These are phyloP conservation scores for Globisporangium alternatum DNA, from an alignment of 352 stramenopile genomes.

Conservation along the genomic window DNA sequence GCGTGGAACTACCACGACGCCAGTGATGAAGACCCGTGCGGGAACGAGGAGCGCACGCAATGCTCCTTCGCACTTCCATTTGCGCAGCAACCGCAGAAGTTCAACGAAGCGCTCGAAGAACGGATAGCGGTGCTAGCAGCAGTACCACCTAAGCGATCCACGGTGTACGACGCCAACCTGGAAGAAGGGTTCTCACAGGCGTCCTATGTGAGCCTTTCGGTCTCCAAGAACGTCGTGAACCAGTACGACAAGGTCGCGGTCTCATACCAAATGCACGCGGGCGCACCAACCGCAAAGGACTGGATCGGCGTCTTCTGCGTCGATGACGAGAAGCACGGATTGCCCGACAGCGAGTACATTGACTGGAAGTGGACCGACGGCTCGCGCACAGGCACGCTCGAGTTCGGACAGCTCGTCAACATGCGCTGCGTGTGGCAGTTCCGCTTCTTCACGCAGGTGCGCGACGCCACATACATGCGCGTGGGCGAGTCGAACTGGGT, in stretches of 20 bases:
- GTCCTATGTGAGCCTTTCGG: background rate
- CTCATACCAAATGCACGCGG: constrained; percentile 18
- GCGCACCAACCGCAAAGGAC: constrained; percentile 15
- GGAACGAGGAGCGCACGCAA: constrained; percentile 5
- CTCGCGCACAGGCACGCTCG: constrained; percentile 15
- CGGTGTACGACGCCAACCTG: background rate
- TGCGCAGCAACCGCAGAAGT: constrained; percentile 10
- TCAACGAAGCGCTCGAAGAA: constrained; percentile 2
- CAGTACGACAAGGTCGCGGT: constrained; percentile 18
- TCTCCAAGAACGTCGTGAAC: constrained; percentile 6
- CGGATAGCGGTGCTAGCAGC: background rate
- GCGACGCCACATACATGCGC: constrained; percentile 15
- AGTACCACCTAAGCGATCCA: background rate
- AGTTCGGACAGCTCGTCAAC: constrained; percentile 39
- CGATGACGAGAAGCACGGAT: constrained; percentile 15
- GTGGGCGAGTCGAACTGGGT: constrained; percentile 27
- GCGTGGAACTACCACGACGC: constrained; percentile 30
- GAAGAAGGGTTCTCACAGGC: background rate
- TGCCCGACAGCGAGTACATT: constrained; percentile 23
- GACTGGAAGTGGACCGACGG: constrained; percentile 13
- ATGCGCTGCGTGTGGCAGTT: constrained; percentile 46
- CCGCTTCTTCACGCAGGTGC: constrained; percentile 25
- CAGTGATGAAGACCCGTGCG: constrained; percentile 22
- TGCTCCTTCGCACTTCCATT: constrained; percentile 21
- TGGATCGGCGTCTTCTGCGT: constrained; percentile 36